Percentiles rank a stretch among this genome's conserved stretches.
Evolutionary conservation across 2,329 filamentous ascomycete genomes (phyloP).

Genomic region (Paraphoma sp.): DNA sequence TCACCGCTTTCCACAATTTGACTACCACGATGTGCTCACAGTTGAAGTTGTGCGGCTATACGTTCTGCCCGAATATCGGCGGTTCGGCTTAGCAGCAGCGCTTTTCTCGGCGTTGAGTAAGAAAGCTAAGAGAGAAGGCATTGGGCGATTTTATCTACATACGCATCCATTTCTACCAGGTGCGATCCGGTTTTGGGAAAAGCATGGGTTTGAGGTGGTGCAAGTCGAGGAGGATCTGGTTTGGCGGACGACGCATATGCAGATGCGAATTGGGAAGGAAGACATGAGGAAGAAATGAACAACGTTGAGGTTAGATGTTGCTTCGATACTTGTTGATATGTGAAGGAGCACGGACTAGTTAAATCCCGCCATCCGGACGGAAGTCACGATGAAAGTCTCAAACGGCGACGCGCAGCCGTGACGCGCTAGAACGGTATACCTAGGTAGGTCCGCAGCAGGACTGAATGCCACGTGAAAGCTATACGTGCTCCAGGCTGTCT

Average conservation of each 20-base stretch:
- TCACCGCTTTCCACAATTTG: slow-evolving; percentile 3
- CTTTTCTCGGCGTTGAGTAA: slow-evolving; percentile 8
- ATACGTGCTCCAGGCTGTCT: too few relatives aligned
- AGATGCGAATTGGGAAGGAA: slow-evolving; percentile 7
- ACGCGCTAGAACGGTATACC: too few relatives aligned
- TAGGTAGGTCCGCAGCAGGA: too few relatives aligned
- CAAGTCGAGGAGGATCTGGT: slow-evolving; percentile 13
- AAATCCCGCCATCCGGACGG: too few relatives aligned
- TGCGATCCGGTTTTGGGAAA: slow-evolving; percentile 24
- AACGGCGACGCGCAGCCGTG: too few relatives aligned
- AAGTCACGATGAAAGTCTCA: too few relatives aligned
- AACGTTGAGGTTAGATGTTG: neutral
- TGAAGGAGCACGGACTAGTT: too few relatives aligned
- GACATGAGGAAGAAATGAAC: neutral
- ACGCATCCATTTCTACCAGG: slow-evolving; percentile 23
- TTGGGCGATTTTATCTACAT: slow-evolving; percentile 22
- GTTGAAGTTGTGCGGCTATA: slow-evolving; percentile 22
- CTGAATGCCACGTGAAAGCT: too few relatives aligned
- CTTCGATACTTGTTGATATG: too few relatives aligned
- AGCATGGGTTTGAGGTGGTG: slow-evolving; percentile 13
- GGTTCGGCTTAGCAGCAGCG: slow-evolving; percentile 13
- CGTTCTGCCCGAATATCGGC: slow-evolving; percentile 12
- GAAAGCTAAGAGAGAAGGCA: slow-evolving; percentile 3
- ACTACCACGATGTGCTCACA: neutral
- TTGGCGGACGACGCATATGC: slow-evolving; percentile 22